Conservation (phyloP, 129 eudicot species). For the Lactuca saligna region DNA sequence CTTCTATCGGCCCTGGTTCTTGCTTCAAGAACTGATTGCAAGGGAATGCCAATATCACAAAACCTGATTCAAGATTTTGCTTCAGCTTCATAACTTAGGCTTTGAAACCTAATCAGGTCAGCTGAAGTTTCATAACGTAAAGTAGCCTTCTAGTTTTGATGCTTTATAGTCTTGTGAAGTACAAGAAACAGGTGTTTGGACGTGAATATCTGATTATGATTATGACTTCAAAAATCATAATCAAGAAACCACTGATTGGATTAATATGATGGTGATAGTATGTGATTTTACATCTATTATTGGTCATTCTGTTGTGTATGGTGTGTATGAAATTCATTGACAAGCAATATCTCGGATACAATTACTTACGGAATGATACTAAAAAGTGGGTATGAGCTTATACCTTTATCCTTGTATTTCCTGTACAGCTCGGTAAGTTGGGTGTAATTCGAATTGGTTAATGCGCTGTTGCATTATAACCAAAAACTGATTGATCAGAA, state of each 20-base stretch:
- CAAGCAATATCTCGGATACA: neutral
- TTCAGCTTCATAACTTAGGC: neutral
- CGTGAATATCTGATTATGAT: too few species aligned
- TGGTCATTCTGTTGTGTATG: too few species aligned
- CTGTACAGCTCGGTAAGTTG: conserved; percentile 60
- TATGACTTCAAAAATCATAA: too few species aligned
- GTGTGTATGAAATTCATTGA: too few species aligned
- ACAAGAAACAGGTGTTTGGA: too few species aligned
- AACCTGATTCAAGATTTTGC: conserved; percentile 42
- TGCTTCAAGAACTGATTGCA: conserved; percentile 85
- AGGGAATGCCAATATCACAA: conserved; percentile 86
- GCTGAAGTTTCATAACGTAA: neutral
- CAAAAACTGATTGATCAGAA: conserved; percentile 3
- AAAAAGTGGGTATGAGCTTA: neutral
- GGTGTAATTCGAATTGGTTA: conserved; percentile 57
- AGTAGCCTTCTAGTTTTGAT: too few species aligned
- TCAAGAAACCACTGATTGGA: too few species aligned
- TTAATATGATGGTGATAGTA: too few species aligned
- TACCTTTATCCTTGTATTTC: conserved; percentile 74
- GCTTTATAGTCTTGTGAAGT: too few species aligned
- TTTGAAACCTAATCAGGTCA: neutral
- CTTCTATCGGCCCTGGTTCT: conserved; percentile 70
- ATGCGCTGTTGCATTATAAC: conserved; percentile 51
- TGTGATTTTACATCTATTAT: too few species aligned
- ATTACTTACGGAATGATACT: neutral